Base-by-base conservation (phyloP, 108 stramenopile species). In the Skeletonema marinoi region DNA sequence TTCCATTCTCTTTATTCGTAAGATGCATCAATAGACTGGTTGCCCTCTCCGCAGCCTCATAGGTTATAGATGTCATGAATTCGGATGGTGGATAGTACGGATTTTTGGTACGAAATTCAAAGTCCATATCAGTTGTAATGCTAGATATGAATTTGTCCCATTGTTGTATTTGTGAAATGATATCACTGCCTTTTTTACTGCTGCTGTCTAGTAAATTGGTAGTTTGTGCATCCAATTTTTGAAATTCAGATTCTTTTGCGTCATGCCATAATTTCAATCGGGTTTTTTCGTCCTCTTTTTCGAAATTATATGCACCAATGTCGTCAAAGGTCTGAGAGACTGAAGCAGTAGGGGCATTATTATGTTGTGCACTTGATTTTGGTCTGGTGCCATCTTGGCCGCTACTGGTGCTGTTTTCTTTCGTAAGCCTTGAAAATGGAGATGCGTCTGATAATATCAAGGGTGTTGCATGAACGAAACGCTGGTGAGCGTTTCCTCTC, bases 11-110 rank as follows among this genome's bases (percentile, higher is more conserved):
- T 56, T 35, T 13, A 29, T 56, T 25, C 29, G 66, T 61, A 30
- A 81, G 51, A 38, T 75, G 74, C 11, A 6, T 60, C 33, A 81
- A 38, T 32, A 81, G 56, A 3, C 19, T 33, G 0, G 63, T 25
- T 17, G 54, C 64, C 10, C 31, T 17, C 25, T 62, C 63, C 6
- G 80, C 80, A 2, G 63, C 74, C 0, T 66, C 13, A 36, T 65
- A 62, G 12, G 80, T 75, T 38, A 71, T 46, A 1, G 48, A 54
- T 33, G 35, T 60, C 48, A 81, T 66, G 32, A 75, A 81, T 7
- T 60, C 42, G 0, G 69, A 71, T 6, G 80, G 74, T 17, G 80
- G 80, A 61, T 81, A 81, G 19, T 60, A 62, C 5, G 56, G 69
- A 67, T 81, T 65, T 25, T 46, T 60, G 13, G 32, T 58, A 17